These are phyloP conservation scores for Gracilaria gracilis DNA, from an alignment of 23 red algal genomes.

Conservation along the genomic window DNA sequence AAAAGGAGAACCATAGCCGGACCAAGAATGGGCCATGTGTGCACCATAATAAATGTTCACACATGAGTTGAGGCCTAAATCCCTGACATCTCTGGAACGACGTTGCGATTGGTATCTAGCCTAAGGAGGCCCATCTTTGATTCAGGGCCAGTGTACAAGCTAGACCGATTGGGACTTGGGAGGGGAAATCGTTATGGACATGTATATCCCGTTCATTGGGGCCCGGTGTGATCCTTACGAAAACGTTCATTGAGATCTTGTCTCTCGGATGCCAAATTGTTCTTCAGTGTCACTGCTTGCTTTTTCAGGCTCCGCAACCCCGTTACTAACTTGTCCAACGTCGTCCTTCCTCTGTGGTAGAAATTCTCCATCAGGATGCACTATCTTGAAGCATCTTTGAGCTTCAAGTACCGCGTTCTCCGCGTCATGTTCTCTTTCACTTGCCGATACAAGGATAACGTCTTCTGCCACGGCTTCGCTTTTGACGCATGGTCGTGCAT, in stretches of 20 bases:
- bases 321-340: background rate
- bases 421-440: slow-evolving; percentile 36
- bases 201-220: background rate
- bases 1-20: background rate
- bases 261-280: background rate
- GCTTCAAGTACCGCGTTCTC: slow-evolving; percentile 24
- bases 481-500: background rate
- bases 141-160: background rate
- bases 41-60: no score
- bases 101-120: background rate
- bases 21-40: background rate
- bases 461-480: background rate
- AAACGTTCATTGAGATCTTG: background rate
- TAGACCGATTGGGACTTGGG: background rate
- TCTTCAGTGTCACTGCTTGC: background rate
- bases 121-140: background rate
- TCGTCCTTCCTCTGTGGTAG: slow-evolving; percentile 8
- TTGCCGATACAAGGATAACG: slow-evolving; percentile 1
- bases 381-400: slow-evolving; percentile 37
- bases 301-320: background rate
- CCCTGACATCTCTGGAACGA: background rate
- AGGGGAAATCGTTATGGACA: background rate
- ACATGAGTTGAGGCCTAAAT: background rate
- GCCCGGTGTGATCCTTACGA: no score
- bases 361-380: slow-evolving; percentile 43